Evolutionary conservation across 768 basidiomycete species (phyloP).

Genomic region (Podaxis mareebaensis): DNA sequence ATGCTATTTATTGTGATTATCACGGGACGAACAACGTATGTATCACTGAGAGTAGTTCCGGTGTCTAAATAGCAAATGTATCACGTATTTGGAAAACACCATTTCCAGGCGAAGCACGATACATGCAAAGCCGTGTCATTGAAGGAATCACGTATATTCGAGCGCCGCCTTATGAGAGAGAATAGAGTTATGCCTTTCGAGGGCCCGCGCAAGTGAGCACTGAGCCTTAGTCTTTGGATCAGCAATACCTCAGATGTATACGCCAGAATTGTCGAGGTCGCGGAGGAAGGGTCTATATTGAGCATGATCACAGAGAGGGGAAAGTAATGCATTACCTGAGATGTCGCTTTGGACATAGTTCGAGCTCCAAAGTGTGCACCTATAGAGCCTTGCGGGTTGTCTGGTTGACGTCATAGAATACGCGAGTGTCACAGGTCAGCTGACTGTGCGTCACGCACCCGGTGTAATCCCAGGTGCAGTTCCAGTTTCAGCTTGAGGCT

Average conservation of each 20-base stretch:
- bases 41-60: neutral
- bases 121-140: neutral
- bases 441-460: neutral
- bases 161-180: neutral
- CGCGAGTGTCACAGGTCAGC: slow-evolving; percentile 13
- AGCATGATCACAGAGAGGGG: neutral
- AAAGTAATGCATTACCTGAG: neutral
- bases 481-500: neutral
- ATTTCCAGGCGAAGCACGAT: neutral
- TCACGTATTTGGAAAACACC: neutral
- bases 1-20: neutral
- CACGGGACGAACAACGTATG: neutral
- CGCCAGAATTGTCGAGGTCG: slow-evolving; percentile 7
- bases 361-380: neutral
- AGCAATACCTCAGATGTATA: slow-evolving; percentile 5
- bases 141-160: neutral
- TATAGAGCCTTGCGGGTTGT: neutral
- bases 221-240: neutral
- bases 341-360: neutral
- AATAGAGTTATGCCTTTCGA: neutral
- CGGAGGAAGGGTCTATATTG: neutral
- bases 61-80: neutral
- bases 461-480: neutral
- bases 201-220: neutral
- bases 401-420: neutral